Evolutionary conservation across 1,284 basidiomycete genomes (phyloP).

Genomic region (Sanghuangporus sanghuang): DNA sequence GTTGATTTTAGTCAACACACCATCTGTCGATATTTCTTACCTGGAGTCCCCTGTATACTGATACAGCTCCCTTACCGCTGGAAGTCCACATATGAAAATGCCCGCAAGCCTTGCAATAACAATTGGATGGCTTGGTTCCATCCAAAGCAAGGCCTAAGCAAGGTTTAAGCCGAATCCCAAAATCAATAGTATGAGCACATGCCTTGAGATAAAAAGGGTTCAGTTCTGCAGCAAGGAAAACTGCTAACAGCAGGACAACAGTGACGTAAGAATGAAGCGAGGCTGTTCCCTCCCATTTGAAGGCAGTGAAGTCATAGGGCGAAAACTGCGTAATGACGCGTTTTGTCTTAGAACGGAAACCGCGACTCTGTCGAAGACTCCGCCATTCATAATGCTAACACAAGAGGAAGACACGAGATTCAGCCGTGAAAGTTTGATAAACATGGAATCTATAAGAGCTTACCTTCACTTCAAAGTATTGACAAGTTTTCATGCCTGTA

Average conservation of each 20-base stretch:
- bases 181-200: neutral
- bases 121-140: slow-evolving; percentile 83
- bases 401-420: slow-evolving; percentile 15
- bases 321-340: slow-evolving; percentile 78
- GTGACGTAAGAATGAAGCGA: slow-evolving; percentile 70
- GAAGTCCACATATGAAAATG: slow-evolving; percentile 77
- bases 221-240: slow-evolving; percentile 79
- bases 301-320: slow-evolving; percentile 81
- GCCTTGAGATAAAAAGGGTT: slow-evolving; percentile 84
- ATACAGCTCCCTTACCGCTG: slow-evolving; percentile 73
- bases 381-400: slow-evolving; percentile 76
- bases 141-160: slow-evolving; percentile 63
- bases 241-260: slow-evolving; percentile 68
- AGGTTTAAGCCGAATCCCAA: neutral
- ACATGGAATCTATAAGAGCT: slow-evolving; percentile 17
- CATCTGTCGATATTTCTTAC: slow-evolving; percentile 35
- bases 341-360: slow-evolving; percentile 69
- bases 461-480: slow-evolving; percentile 82
- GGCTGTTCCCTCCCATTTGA: slow-evolving; percentile 80
- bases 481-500: slow-evolving; percentile 78
- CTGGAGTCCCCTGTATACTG: slow-evolving; percentile 76
- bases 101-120: slow-evolving; percentile 68
- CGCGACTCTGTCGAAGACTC: slow-evolving; percentile 70
- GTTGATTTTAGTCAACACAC: slow-evolving; percentile 16
- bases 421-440: neutral